Base-by-base conservation (phyloP, 2,329 filamentous ascomycete species). In the Arachnomyces sp. region DNA sequence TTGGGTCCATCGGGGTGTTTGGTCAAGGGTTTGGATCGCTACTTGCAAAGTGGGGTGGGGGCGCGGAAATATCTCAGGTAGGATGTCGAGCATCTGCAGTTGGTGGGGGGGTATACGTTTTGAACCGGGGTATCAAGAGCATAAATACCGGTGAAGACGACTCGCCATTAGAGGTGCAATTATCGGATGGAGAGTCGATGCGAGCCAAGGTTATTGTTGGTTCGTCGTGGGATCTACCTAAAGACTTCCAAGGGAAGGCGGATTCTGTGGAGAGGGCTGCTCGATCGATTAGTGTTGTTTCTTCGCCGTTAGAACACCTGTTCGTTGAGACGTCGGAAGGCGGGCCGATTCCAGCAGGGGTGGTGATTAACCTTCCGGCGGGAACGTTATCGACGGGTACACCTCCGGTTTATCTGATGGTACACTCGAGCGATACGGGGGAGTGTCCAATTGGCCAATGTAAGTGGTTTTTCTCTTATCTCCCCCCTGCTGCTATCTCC, bases 61-160 rank as follows among this genome's bases (percentile, higher is more conserved):
- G 84, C 34, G 84, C 87, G 25, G 90, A 98, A 63, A 79, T 96
- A 44, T 80, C 85, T 21, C 90, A 98, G 68, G 88, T 95, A 16
- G 86, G 82, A 3, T 96, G 92, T 59, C 84, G 90, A 51, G 87
- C 90, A 30, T 81, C 82, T 46, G 90, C 90, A 14, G 92, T 98
- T 5, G 90, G 90, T 28, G 92, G 92, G 35, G 86, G 82, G 8
- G 77, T 93, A 3, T 96, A 96, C 64, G 86, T 95, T 60, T 76
- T 96, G 12, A 84, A 80, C 32, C 82, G 82, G 36, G 80, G 80
- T 7, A 67, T 92, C 39, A 60, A 73, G 33, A 52, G 50, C 11
- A 39, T 63, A 14, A 37, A 39, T 18, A 36, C 48, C 21, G 21
- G 34, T 17, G 47, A 36, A 16, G 47, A 52, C 14, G 50, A 54